Evolutionary conservation across 345 rosid genomes (phyloP), one percentile per base, ranked within the genome.

Genomic region (Gynandropsis gynandra): DNA sequence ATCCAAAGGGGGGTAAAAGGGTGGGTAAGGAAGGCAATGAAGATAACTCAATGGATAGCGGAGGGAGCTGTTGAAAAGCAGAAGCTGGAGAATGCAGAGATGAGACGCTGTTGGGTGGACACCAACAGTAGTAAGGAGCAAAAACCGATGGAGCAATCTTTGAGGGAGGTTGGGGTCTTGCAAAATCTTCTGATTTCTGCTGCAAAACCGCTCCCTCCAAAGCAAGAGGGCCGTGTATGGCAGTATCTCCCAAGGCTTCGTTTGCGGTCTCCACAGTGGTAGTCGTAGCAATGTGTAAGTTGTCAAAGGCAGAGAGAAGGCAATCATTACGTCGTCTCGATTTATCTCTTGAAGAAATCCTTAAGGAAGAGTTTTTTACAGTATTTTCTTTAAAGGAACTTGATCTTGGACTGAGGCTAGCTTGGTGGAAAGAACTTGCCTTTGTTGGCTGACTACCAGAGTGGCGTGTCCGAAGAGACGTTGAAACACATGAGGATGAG

Each of bases 41-140:
- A 58, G 81, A 76, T 61, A 69, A 65, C 63, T 76, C 83, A 14
- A 64, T 64, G 6, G 81, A 55, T 18, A 83, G 49, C 56, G 67
- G 43, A 17, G 80, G 62, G 42, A 61, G 53, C 36, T 73, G 74
- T 7, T 73, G 62, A 11, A 75, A 62, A 15, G 67, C 56, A 34
- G 62, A 59, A 1, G 80, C 31, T 18, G 41, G 66, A 44, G 80
- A 61, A n/a, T 66, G 85, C 12, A 69, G 51, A 6, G 76, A 38
- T 34, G 95, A 61, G 27, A 78, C n/a, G n/a, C n/a, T 47, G 64
- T 71, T 78, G 15, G 72, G 76, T 19, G 97, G 94, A 49, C 99
- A 93, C 94, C 95, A 83, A 59, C 95, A 85, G 67, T 88, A 93
- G 59, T 81, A 74, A 7, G 99, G 99, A 45, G 98, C 72, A 63